phyloP scores from a whole-genome alignment of 805 yeast species.

The Candida pini region DNA sequence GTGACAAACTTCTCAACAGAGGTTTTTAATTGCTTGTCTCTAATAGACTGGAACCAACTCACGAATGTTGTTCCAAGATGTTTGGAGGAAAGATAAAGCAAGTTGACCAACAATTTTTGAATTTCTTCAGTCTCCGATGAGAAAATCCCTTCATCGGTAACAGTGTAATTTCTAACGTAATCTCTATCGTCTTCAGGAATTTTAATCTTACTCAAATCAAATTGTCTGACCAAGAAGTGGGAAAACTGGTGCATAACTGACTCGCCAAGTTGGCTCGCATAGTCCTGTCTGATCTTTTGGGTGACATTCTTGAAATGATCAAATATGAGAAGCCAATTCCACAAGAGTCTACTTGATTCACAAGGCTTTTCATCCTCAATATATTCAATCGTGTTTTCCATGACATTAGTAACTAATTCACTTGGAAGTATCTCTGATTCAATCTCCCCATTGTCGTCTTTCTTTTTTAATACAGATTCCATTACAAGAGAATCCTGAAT shows the following conservation, averaged over 20 bases:
- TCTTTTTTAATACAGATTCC: conserved; percentile 50
- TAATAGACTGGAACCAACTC: conserved; percentile 64
- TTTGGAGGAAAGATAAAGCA: conserved; percentile 45
- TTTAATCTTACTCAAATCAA: conserved; percentile 32
- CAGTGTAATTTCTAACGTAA: conserved; percentile 22
- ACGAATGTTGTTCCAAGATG: conserved; percentile 55
- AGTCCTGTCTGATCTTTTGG: conserved; percentile 54
- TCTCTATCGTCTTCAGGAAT: conserved; percentile 18
- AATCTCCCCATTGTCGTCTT: conserved; percentile 29
- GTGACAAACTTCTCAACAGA: conserved; percentile 59
- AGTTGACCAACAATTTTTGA: conserved; percentile 38
- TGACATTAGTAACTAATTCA: conserved; percentile 32
- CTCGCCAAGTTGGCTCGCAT: conserved; percentile 52
- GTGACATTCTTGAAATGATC: conserved; percentile 60
- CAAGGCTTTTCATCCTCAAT: conserved; percentile 34
- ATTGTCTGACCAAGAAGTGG: conserved; percentile 47
- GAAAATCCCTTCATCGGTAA: conserved; percentile 6
- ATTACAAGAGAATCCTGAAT: conserved; percentile 56
- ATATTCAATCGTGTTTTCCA: conserved; percentile 25
- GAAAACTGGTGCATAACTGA: conserved; percentile 46
- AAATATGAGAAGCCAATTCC: conserved; percentile 66
- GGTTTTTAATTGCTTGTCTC: conserved; percentile 59
- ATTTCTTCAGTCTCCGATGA: conserved; percentile 29
- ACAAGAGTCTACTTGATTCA: conserved; percentile 40
- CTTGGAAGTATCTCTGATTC: conserved; percentile 35